Evolutionary conservation across 768 basidiomycete genomes (phyloP), one percentile per base, ranked within the genome.

Genomic region (Lepiota brunneoincarnata): DNA sequence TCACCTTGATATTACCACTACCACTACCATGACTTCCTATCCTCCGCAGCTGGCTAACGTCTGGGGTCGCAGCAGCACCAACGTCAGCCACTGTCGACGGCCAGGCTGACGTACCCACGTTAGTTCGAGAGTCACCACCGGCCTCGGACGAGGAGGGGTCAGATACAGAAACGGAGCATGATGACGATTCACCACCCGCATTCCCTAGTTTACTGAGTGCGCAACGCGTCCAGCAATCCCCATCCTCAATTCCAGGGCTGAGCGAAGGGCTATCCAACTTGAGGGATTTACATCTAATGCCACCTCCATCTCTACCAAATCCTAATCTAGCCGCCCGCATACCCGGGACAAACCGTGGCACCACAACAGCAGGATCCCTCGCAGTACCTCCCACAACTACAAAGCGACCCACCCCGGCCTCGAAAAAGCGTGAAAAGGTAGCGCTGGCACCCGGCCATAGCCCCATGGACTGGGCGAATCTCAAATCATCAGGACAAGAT

Each of bases 361-460:
- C n/a, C 20, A 21, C 57, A 6, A 14, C 47, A n/a, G 51, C 70
- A 12, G 73, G 75, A n/a, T 73, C 79, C 1, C 71, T 91, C 2
- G 72, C 79, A 2, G 73, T 80, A 6, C 86, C 87, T 1, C 74
- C 79, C n/a, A 75, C 78, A 7, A 89, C 89, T 14, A 86, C 81
- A 6, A 80, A 80, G 59, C 73, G 74, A 1, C 84, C 85, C 0
- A 63, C 69, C 14, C 81, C 79, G 55, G 73, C 78, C 11, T 64
- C 72, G 5, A 87, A 84, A 63, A 83, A 76, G 61, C 73, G 84
- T 18, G 80, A 76, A 26, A 98, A 95, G 72, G 93, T 97, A 0
- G 91, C 86, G 4, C 79, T 99, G 3, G 86, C 90, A 10, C 95
- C 96, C 1, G 97, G 97, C 5, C 89, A 88, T 68, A 89, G 91